Conservation (phyloP, 345 rosid species). For the Nephelium lappaceum region DNA sequence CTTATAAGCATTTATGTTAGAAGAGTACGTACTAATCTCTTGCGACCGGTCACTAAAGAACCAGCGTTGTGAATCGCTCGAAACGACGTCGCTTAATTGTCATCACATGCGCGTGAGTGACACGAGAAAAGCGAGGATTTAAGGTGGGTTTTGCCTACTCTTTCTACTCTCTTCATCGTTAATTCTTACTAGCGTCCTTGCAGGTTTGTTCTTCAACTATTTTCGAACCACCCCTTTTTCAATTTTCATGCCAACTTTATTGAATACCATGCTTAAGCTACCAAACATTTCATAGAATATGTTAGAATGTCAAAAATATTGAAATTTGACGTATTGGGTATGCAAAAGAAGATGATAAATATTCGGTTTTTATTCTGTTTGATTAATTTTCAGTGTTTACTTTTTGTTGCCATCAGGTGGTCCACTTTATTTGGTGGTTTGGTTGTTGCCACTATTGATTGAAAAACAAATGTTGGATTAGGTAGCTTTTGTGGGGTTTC, state of each 20-base stretch:
- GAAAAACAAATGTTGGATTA: background rate
- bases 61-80: no score
- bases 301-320: background rate
- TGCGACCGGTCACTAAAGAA: background rate
- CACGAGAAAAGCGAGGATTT: background rate
- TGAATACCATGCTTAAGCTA: background rate
- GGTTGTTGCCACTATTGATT: background rate
- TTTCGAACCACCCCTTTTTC: background rate
- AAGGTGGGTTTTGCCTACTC: conserved; percentile 1
- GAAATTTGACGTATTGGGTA: background rate
- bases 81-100: background rate
- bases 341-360: background rate
- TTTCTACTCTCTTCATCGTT: background rate
- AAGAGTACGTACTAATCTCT: no score
- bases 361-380: background rate
- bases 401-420: background rate
- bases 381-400: background rate
- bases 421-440: background rate
- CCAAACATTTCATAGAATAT: background rate
- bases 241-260: background rate
- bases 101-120: background rate
- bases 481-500: conserved; percentile 1
- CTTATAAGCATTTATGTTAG: no score
- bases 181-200: background rate
- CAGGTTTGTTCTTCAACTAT: conserved; percentile 8